Base-by-base conservation (phyloP, 495 filamentous ascomycete genomes). In the Aspergillus mulundensis region DNA sequence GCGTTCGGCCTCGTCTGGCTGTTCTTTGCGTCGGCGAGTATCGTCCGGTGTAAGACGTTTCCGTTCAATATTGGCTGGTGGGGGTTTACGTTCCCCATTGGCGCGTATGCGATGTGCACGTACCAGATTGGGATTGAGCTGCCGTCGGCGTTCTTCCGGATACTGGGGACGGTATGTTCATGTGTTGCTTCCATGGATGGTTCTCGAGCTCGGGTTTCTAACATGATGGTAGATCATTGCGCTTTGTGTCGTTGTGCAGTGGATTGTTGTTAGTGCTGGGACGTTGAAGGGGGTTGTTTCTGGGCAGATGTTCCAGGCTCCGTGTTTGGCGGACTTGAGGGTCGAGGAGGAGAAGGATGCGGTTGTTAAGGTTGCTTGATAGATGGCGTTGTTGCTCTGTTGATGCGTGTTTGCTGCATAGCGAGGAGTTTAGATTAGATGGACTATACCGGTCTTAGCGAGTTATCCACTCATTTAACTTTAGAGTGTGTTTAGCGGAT, bases 21-120 rank as follows among this genome's bases (percentile, higher is more conserved):
- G 0, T 78, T 82, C 60, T 80, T 87, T 49, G 85, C 83, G 8
- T 52, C 68, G 2, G 67, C 64, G 0, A 64, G 71, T 1, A 67
- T 74, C n/a, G 53, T 53, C 0, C 53, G 61, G 5, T 76, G 36
- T 10, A 71, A 62, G 47, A 73, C 58, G 12, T 85, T 87, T 46
- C 82, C 84, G 0, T 87, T 87, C 64, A 86, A 86, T 51, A 80
- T 86, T 61, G 84, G 84, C 0, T 87, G 84, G 83, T 87, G 84
- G 84, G 79, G 77, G 4, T 86, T 87, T 48, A 83, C 76, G 1
- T 87, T 87, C 50, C 84, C 84, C 0, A 57, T 85, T 21, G 82
- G 79, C 25, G 79, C 79, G n/a, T 83, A 78, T 60, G 72, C 82
- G 0, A 61, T 72, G 5, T 70, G 73, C 21, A 84, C 84, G 1